Percentiles rank a stretch among this genome's conserved stretches.
These are phyloP conservation scores for Incumbomyces lentus DNA, from an alignment of 2,329 filamentous ascomycete genomes.

Conservation along the genomic window DNA sequence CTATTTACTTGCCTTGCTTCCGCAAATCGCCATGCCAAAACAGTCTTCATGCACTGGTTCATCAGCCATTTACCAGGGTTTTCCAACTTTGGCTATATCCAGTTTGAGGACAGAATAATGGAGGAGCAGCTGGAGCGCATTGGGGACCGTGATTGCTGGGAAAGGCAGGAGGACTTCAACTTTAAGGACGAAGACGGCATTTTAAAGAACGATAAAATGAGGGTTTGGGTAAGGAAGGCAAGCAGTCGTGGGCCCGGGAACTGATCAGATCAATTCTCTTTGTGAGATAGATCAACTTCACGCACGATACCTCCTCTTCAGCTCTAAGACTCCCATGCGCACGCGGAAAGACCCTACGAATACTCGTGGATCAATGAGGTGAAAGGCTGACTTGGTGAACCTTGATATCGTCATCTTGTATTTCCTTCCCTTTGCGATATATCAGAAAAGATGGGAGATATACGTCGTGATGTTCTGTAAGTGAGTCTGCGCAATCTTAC, in stretches of 20 bases:
- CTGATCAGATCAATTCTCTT: conserved; percentile 7
- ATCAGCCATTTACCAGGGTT: conserved; percentile 11
- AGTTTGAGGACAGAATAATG: conserved; percentile 13
- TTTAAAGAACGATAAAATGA: conserved; percentile 13
- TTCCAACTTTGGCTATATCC: conserved; percentile 14
- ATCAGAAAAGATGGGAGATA: too few relatives aligned
- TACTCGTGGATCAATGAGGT: too few relatives aligned
- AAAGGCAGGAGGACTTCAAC: conserved; percentile 10
- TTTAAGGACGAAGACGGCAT: neutral
- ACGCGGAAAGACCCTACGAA: too few relatives aligned
- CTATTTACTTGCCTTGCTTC: conserved; percentile 12
- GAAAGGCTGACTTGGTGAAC: too few relatives aligned
- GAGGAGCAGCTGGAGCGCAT: conserved; percentile 11
- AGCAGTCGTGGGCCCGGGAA: conserved; percentile 16
- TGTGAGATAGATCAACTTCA: too few relatives aligned
- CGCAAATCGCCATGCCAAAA: conserved; percentile 18
- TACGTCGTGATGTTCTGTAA: too few relatives aligned
- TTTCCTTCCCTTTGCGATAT: too few relatives aligned
- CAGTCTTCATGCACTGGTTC: conserved; percentile 17
- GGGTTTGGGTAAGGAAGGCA: conserved; percentile 16
- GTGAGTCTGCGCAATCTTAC: too few relatives aligned
- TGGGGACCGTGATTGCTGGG: conserved; percentile 9
- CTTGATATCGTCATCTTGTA: too few relatives aligned
- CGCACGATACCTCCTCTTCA: too few relatives aligned
- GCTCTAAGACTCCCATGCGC: too few relatives aligned